These are phyloP conservation scores for Kwoniella sp. DNA, from an alignment of 768 basidiomycete genomes.

Conservation along the genomic window DNA sequence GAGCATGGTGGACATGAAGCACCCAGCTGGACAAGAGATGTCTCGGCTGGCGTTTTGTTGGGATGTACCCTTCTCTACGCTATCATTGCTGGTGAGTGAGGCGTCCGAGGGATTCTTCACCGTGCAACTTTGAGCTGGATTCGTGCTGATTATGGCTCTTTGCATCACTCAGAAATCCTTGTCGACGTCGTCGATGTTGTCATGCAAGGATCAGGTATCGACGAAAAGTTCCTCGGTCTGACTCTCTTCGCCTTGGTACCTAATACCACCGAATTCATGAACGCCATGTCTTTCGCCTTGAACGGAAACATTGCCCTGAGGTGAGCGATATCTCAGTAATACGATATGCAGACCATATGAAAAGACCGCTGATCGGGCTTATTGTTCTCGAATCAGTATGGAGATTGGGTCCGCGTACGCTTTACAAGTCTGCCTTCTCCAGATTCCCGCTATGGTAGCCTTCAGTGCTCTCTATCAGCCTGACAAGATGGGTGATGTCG, in stretches of 20 bases:
- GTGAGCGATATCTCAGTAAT: constrained; percentile 58
- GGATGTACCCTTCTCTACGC: constrained; percentile 91
- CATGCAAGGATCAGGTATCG: constrained; percentile 83
- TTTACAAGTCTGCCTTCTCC: constrained; percentile 92
- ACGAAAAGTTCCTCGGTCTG: constrained; percentile 96
- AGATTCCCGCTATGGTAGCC: constrained; percentile 98
- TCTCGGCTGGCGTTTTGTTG: constrained; percentile 85
- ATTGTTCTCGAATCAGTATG: constrained; percentile 65
- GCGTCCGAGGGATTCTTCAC: too few relatives aligned
- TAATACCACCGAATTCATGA: constrained; percentile 99
- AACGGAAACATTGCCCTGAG: constrained; percentile 96
- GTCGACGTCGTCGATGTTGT: constrained; percentile 95
- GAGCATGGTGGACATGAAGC: constrained; percentile 86
- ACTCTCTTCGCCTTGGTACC: constrained; percentile 96
- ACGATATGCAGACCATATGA: too few relatives aligned
- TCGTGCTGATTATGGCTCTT: background rate
- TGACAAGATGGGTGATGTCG: constrained; percentile 77
- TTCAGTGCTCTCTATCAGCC: constrained; percentile 96
- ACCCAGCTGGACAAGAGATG: constrained; percentile 89
- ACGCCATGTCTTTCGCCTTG: constrained; percentile 95
- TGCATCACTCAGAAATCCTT: constrained; percentile 70
- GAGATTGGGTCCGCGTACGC: constrained; percentile 99
- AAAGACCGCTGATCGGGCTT: background rate
- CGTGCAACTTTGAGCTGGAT: too few relatives aligned
- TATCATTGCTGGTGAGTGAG: constrained; percentile 80